Evolutionary conservation across 1,284 basidiomycete genomes (phyloP), one percentile per base, ranked within the genome.

Genomic region (Cutaneotrichosporon curvatum): DNA sequence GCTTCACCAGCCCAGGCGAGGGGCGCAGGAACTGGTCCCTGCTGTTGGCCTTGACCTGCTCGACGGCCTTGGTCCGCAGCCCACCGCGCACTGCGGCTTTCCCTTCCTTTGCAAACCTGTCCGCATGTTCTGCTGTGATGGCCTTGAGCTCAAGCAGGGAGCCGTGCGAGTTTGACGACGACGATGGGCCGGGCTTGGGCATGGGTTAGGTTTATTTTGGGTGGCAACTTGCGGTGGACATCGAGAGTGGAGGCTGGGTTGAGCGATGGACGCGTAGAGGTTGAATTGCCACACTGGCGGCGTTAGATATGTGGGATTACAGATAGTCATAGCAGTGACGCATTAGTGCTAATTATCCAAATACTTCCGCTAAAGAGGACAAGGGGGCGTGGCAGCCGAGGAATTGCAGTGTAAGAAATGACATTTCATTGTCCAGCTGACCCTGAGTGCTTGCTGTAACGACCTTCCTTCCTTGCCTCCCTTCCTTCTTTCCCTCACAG

Each of bases 71-170:
- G 14, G 35, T 43, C 16, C 45, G 43, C 9, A 42, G 37, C n/a
- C 45, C 45, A 12, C 68, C 67, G 37, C 62, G 66, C 30, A 65
- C 57, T 2, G 70, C 57, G 10, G 50, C 37, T 9, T 58, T 48
- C 2, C 70, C 70, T 51, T 72, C 68, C 47, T 65, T 67, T 11
- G 60, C 52, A 40, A 72, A 67, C 19, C 54, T 48, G 43, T 67
- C 64, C n/a, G 59, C 61, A 57, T 72, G 68, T 41, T 72, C 69
- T 1, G 69, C 70, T 14, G 68, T 63, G 34, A 72, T 60, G 2
- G 68, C 65, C 48, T 63, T 70, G 50, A 72, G 62, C 12, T 68
- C 69, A 31, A 68, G 60, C 2, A 71, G 45, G 9, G 57, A 67
- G 2, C 53, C 60, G 32, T 66, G 63, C 12, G 68, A 66, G 44